These are phyloP conservation scores for Neoarthrinium moseri DNA, from an alignment of 2,329 filamentous ascomycete genomes.

Conservation along the genomic window DNA sequence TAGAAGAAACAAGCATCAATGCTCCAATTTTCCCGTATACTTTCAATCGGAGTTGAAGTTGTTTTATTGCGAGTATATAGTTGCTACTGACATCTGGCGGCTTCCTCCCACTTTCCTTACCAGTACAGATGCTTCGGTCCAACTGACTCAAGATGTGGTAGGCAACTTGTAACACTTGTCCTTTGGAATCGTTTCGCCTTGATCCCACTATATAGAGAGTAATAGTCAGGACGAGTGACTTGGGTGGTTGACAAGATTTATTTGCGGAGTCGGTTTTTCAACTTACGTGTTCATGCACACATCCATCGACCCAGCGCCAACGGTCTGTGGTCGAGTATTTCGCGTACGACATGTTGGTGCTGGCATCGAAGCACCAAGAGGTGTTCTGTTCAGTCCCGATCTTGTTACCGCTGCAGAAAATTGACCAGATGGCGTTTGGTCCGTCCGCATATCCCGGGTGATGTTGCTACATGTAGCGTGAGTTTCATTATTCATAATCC, in stretches of 20 bases:
- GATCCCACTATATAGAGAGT: slow-evolving; percentile 28
- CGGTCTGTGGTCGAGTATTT: slow-evolving; percentile 34
- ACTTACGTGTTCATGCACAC: slow-evolving; percentile 39
- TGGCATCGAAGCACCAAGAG: slow-evolving; percentile 35
- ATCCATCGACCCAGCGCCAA: slow-evolving; percentile 39
- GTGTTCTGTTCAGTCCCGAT: slow-evolving; percentile 31
- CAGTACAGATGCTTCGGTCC: no score
- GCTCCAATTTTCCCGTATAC: no score
- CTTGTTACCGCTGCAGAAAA: slow-evolving; percentile 35
- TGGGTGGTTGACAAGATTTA: background rate
- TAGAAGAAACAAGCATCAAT: no score
- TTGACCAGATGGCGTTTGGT: slow-evolving; percentile 33
- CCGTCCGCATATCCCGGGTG: slow-evolving; percentile 33
- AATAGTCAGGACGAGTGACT: background rate
- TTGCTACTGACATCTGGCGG: no score
- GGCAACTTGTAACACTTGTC: slow-evolving; percentile 25
- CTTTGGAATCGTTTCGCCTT: slow-evolving; percentile 27
- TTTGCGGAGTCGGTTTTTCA: background rate
- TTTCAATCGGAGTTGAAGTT: no score
- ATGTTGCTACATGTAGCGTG: slow-evolving; percentile 31
- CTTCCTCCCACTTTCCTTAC: no score
- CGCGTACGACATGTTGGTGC: slow-evolving; percentile 39
- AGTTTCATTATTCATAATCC: slow-evolving; percentile 6
- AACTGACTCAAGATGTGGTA: background rate
- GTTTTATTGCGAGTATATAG: no score